phyloP scores from a whole-genome alignment of 495 filamentous ascomycete species.

The Hypomontagnella monticulosa region DNA sequence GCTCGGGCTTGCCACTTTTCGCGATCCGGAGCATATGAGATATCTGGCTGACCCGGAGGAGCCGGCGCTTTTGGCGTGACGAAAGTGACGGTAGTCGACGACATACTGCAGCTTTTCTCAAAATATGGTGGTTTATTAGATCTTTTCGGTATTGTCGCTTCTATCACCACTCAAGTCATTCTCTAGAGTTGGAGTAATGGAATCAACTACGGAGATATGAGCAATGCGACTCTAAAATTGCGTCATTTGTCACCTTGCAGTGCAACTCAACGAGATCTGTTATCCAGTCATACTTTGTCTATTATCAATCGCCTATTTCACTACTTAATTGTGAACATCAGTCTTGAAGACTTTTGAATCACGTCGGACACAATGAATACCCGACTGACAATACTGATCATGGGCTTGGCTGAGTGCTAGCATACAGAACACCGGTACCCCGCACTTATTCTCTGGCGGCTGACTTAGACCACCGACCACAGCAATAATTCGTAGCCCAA shows the following conservation, averaged over 20 bases:
- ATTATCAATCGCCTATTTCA: no score
- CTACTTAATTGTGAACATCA: no score
- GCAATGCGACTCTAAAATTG: constrained; percentile 34
- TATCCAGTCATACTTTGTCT: no score
- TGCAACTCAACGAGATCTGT: not conserved
- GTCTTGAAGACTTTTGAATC: no score
- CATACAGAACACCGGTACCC: no score
- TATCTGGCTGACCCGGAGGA: constrained; percentile 57
- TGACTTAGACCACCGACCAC: no score
- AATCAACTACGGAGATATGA: constrained; percentile 21
- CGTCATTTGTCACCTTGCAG: constrained; percentile 27
- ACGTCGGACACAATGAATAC: no score
- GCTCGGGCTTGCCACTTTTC: constrained; percentile 64
- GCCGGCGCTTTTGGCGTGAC: constrained; percentile 28
- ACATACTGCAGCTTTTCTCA: constrained; percentile 21
- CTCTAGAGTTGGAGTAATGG: not conserved
- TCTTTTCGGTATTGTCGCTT: not conserved
- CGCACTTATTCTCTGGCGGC: no score
- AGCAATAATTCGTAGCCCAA: no score
- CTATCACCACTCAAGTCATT: not conserved
- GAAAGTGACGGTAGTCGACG: constrained; percentile 37
- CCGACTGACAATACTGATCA: no score
- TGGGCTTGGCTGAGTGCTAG: no score
- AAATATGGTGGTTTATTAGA: not conserved
- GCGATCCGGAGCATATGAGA: constrained; percentile 65